phyloP scores from a whole-genome alignment of 805 yeast species.

The Metschnikowia proteae region DNA sequence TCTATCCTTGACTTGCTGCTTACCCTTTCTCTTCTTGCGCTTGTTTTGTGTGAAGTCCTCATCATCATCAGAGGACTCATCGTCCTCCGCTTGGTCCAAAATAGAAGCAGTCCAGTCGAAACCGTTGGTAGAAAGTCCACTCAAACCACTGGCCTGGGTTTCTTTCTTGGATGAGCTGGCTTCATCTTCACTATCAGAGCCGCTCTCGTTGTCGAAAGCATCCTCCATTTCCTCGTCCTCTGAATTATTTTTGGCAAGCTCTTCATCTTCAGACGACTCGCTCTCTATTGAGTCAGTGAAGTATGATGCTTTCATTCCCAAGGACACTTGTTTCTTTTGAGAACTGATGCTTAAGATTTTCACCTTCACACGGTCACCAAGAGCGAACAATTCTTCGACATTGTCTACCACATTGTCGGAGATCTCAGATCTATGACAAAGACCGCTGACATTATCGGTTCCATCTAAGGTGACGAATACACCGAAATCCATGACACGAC shows the following conservation, averaged over 20 bases:
- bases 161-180: conserved; percentile 16
- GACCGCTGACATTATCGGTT: conserved; percentile 71
- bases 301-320: conserved; percentile 94
- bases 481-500: conserved; percentile 80
- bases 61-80: conserved; percentile 50
- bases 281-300: conserved; percentile 45
- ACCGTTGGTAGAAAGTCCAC: conserved; percentile 58
- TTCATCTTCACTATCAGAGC: conserved; percentile 27
- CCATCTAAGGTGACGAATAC: conserved; percentile 81
- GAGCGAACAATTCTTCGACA: conserved; percentile 64
- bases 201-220: conserved; percentile 28
- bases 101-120: conserved; percentile 96
- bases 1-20: conserved; percentile 62
- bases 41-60: conserved; percentile 54
- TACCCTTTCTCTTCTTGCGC: conserved; percentile 45
- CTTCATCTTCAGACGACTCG: conserved; percentile 18
- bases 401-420: conserved; percentile 65
- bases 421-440: conserved; percentile 82
- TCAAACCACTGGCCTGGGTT: not conserved
- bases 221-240: conserved; percentile 33
- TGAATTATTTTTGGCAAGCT: conserved; percentile 9
- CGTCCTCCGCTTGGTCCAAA: conserved; percentile 71
- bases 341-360: conserved; percentile 61
- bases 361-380: conserved; percentile 89
- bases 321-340: conserved; percentile 69